Conservation (phyloP, 1,139 yeast species). For the Protomyces pachydermus region DNA sequence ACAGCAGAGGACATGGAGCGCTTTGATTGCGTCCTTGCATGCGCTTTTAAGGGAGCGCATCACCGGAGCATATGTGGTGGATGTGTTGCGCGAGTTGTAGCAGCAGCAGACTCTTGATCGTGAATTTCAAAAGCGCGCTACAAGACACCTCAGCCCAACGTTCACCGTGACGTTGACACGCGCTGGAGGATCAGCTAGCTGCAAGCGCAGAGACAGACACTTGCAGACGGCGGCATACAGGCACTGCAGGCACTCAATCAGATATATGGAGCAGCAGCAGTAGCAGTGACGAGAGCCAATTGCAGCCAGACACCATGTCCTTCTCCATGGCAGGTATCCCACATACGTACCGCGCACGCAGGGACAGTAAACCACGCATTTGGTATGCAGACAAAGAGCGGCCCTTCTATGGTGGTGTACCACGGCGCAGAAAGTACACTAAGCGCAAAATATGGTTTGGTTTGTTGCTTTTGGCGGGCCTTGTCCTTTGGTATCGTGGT, state of each 20-base stretch:
- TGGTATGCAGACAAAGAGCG: slow-evolving; percentile 23
- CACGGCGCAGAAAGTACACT: background rate
- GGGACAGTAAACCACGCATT: slow-evolving; percentile 11
- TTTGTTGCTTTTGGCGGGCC: too few species aligned
- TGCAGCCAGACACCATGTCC: background rate
- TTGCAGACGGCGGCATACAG: too few species aligned
- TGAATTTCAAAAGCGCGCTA: too few species aligned
- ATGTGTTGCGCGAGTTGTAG: background rate
- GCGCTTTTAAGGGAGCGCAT: background rate
- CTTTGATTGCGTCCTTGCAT: background rate
- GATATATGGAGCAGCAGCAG: too few species aligned
- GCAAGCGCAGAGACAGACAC: too few species aligned
- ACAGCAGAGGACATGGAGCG: background rate
- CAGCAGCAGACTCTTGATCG: background rate
- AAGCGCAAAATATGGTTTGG: background rate
- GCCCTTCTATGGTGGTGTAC: slow-evolving; percentile 21
- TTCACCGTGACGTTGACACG: too few species aligned
- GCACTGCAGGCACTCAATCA: too few species aligned
- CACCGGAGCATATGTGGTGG: background rate
- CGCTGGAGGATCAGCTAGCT: too few species aligned
- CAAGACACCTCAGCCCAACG: too few species aligned
- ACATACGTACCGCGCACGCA: slow-evolving; percentile 8
- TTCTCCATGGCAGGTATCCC: slow-evolving; percentile 24
- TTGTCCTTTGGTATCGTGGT: background rate
- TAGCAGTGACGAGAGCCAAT: too few species aligned